Evolutionary conservation across 192 early-diverging fungal species (phyloP).

Genomic region (Umbelopsis vinacea): DNA sequence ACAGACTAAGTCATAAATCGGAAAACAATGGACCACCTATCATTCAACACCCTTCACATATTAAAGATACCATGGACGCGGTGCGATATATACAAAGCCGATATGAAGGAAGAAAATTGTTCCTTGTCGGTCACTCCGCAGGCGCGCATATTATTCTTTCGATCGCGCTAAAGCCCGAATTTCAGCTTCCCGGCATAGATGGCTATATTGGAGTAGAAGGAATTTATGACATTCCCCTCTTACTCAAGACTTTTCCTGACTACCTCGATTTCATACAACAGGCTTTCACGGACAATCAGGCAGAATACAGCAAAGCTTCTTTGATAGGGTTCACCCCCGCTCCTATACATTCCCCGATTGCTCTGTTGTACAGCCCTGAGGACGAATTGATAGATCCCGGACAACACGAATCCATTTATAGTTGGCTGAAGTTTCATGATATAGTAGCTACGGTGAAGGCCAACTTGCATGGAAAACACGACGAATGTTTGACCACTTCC

Average conservation of each 20-base stretch:
- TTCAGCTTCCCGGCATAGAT: slow-evolving; percentile 38
- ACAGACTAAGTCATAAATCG: slow-evolving; percentile 31
- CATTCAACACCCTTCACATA: slow-evolving; percentile 70
- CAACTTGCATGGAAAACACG: slow-evolving; percentile 17
- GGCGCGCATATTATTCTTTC: slow-evolving; percentile 71
- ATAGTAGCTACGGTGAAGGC: slow-evolving; percentile 22
- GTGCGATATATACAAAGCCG: slow-evolving; percentile 51
- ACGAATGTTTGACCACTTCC: slow-evolving; percentile 9
- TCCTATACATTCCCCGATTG: slow-evolving; percentile 44
- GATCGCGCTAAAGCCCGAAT: slow-evolving; percentile 12
- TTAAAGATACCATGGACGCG: slow-evolving; percentile 63
- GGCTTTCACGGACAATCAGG: slow-evolving; percentile 65
- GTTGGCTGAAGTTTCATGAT: slow-evolving; percentile 13
- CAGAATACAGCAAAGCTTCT: slow-evolving; percentile 49
- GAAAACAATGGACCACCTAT: slow-evolving; percentile 31
- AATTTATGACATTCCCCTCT: slow-evolving; percentile 77
- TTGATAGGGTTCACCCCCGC: slow-evolving; percentile 33
- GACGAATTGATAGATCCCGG: slow-evolving; percentile 72
- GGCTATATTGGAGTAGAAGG: slow-evolving; percentile 82
- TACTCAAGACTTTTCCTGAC: slow-evolving; percentile 64
- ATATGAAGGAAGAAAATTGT: slow-evolving; percentile 38
- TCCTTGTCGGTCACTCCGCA: slow-evolving; percentile 76
- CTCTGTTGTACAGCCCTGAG: slow-evolving; percentile 67
- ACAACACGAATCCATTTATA: slow-evolving; percentile 49
- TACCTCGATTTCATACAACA: slow-evolving; percentile 76